phyloP scores from a whole-genome alignment of 768 basidiomycete species.

The Russula dissimulans region DNA sequence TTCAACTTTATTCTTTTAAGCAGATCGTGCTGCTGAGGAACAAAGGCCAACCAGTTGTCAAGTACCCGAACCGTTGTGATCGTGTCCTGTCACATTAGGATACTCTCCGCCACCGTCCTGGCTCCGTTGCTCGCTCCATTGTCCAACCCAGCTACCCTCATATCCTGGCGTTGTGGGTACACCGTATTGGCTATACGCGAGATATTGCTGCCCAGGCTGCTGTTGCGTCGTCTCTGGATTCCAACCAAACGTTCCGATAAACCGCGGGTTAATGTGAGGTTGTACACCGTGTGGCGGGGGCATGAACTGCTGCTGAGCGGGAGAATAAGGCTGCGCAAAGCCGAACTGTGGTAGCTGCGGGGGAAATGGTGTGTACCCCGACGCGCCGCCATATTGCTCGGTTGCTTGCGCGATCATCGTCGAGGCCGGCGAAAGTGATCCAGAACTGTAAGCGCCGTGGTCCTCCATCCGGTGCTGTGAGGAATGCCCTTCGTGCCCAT shows the following conservation, averaged over 20 bases:
- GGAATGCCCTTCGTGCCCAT: background rate
- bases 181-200: constrained; percentile 10
- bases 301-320: background rate
- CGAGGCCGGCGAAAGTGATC: constrained; percentile 28
- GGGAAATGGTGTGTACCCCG: constrained; percentile 13
- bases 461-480: constrained; percentile 23
- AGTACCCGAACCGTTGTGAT: background rate
- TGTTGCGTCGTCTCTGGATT: constrained; percentile 27
- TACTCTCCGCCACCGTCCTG: background rate
- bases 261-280: constrained; percentile 78
- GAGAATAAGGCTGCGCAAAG: constrained; percentile 15
- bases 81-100: background rate
- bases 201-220: constrained; percentile 19
- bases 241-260: constrained; percentile 57
- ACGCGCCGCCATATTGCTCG: constrained; percentile 29
- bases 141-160: constrained; percentile 8
- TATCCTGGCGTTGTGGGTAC: background rate
- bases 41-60: background rate
- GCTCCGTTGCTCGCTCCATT: background rate
- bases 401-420: constrained; percentile 34
- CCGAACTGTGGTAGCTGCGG: constrained; percentile 9
- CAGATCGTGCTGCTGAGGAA: background rate
- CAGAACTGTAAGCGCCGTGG: constrained; percentile 26
- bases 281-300: constrained; percentile 38
- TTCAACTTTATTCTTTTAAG: background rate